phyloP scores from a whole-genome alignment of 1,284 basidiomycete species.

The Ceraceosorus guamensis region DNA sequence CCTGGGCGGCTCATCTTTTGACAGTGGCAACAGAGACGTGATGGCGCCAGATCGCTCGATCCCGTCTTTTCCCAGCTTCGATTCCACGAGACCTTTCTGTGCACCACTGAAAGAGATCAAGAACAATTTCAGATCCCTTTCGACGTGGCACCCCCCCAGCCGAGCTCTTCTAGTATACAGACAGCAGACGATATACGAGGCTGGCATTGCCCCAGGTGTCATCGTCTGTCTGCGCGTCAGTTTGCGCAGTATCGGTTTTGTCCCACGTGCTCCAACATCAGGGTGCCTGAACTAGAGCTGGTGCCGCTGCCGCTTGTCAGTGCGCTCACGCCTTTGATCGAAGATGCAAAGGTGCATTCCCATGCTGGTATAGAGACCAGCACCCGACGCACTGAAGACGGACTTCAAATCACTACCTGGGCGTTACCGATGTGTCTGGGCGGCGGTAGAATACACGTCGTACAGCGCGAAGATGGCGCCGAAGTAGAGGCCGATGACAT shows the following conservation, averaged over 20 bases:
- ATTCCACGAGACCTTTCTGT: not conserved
- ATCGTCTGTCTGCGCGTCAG: slow-evolving; percentile 8
- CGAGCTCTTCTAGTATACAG: too few relatives aligned
- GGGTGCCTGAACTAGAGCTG: not conserved
- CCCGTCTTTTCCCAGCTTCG: too few relatives aligned
- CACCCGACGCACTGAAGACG: not conserved
- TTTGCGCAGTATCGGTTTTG: not conserved
- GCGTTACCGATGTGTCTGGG: not conserved
- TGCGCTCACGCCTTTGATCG: not conserved
- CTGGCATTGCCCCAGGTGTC: slow-evolving; percentile 6
- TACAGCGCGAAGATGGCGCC: not conserved
- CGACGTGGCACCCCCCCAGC: not conserved
- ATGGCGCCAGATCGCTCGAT: too few relatives aligned
- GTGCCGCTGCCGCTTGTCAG: not conserved
- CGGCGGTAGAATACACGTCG: not conserved
- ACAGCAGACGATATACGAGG: not conserved
- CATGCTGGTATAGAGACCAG: not conserved
- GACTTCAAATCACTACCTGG: not conserved
- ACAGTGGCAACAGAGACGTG: too few relatives aligned
- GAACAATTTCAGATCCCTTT: too few relatives aligned
- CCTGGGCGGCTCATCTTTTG: too few relatives aligned
- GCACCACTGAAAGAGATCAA: too few relatives aligned
- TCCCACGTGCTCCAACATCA: not conserved
- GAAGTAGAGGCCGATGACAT: not conserved
- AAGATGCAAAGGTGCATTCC: slow-evolving; percentile 6